Evolutionary conservation across 495 filamentous ascomycete genomes (phyloP).

Genomic region (Penicillium egyptiacum): DNA sequence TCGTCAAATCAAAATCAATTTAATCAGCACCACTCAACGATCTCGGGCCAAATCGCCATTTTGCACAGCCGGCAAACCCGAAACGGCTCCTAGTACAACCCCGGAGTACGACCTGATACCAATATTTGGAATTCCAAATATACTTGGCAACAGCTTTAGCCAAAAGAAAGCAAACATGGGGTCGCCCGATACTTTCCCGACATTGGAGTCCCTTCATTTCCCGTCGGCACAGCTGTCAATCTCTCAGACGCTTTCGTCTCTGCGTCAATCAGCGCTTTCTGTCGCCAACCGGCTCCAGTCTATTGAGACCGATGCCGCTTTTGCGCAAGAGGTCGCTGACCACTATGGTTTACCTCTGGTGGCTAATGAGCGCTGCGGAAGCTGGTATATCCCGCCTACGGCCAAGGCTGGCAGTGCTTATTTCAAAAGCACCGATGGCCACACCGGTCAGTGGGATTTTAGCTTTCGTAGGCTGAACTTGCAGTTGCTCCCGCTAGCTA

Average conservation of each 20-base stretch:
- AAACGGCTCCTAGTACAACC: slow-evolving; percentile 12
- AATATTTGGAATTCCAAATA: slow-evolving; percentile 4
- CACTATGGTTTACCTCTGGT: slow-evolving; percentile 70
- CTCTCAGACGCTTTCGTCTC: slow-evolving; percentile 49
- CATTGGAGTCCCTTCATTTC: slow-evolving; percentile 45
- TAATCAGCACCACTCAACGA: neutral
- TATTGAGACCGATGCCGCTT: slow-evolving; percentile 66
- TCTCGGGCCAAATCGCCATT: neutral
- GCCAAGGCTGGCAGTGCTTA: slow-evolving; percentile 72
- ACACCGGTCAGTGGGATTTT: slow-evolving; percentile 86
- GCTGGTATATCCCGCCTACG: slow-evolving; percentile 83
- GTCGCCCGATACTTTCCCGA: slow-evolving; percentile 33
- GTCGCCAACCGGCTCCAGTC: slow-evolving; percentile 76
- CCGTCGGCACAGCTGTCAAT: slow-evolving; percentile 43
- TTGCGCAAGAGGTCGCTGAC: slow-evolving; percentile 57
- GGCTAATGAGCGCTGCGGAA: slow-evolving; percentile 90
- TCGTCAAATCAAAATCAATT: neutral
- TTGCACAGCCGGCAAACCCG: neutral
- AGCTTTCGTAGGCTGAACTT: slow-evolving; percentile 81
- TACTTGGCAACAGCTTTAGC: slow-evolving; percentile 7
- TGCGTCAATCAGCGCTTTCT: slow-evolving; percentile 74
- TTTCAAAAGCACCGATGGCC: slow-evolving; percentile 98
- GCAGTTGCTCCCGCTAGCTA: slow-evolving; percentile 65
- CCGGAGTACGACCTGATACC: slow-evolving; percentile 8
- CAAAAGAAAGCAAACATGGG: slow-evolving; percentile 10